Percentiles rank a stretch among this genome's conserved stretches.
Conservation (phyloP, 1,284 basidiomycete species). For the Meira miltonrushii region DNA sequence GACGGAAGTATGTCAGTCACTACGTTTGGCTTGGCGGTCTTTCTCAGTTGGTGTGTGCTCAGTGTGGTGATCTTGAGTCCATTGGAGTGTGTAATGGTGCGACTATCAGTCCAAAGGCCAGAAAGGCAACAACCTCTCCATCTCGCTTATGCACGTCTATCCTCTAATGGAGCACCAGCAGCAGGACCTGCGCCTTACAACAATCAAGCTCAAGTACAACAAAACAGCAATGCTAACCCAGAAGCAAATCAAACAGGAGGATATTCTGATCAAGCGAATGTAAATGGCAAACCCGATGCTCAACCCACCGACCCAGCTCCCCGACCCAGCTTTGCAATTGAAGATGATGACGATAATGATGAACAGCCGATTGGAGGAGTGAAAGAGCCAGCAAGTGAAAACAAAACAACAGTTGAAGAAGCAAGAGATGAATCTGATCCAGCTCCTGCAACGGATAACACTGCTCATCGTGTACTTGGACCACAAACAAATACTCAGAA, state of each 20-base stretch:
- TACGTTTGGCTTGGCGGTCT: conserved; percentile 32
- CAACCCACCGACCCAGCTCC: conserved; percentile 18
- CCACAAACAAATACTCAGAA: conserved; percentile 5
- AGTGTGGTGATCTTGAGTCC: conserved; percentile 37
- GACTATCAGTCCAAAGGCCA: conserved; percentile 42
- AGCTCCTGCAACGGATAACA: neutral
- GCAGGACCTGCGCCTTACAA: conserved; percentile 27
- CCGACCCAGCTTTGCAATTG: conserved; percentile 39
- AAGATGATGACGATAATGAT: conserved; percentile 37
- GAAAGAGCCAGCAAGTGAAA: neutral
- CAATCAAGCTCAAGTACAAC: conserved; percentile 33
- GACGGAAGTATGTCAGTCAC: conserved; percentile 26
- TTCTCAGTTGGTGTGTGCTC: conserved; percentile 35
- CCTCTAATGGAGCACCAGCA: conserved; percentile 11
- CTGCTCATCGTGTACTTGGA: conserved; percentile 1
- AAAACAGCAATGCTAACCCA: neutral
- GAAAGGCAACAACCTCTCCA: conserved; percentile 46
- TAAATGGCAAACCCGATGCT: neutral
- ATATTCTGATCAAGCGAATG: neutral
- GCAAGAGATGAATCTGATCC: conserved; percentile 1
- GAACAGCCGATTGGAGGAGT: conserved; percentile 9
- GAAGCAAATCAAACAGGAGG: neutral
- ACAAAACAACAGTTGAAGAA: conserved; percentile 7
- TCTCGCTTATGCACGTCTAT: conserved; percentile 32
- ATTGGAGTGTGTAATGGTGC: conserved; percentile 46